Evolutionary conservation across 345 rosid species (phyloP), one percentile per base, ranked within the genome.

Genomic region (Psidium friedrichsthalianum): DNA sequence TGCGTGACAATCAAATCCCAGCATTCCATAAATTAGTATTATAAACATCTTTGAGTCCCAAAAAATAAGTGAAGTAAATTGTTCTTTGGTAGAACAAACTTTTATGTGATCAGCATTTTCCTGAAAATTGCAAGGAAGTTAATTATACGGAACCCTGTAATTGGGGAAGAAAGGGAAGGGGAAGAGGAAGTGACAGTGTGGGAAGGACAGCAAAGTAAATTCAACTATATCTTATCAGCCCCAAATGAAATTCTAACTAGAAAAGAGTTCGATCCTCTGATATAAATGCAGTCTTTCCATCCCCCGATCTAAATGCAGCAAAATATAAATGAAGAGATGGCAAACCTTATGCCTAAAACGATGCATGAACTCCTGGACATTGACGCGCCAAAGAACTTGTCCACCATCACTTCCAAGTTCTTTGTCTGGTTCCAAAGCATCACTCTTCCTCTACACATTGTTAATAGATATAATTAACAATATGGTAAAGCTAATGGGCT

Each of bases 261-360:
- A 44, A 69, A 64, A 69, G 78, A 69, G 25, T 69, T 69, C 13
- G 5, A 69, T 69, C 84, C 59, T 82, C 58, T 16, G 13, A 52
- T 82, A 32, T 36, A 8, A 53, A 29, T 16, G 24, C 42, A 55
- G 44, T n/a, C 22, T 36, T 82, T 82, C 58, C 42, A 27, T 55
- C 57, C 6, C 44, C 42, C 27, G 44, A 16, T 42, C 47, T 29
- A 83, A 29, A 85, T 85, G 27, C 24, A 56, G 25, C 55, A 64
- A 85, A 84, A 42, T 12, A 44, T 58, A 21, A 25, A 24, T 32
- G 40, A 83, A 49, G 82, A 82, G 29, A 52, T 85, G 90, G 87
- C 92, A 80, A 87, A 96, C 98, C 98, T 96, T 93, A 88, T 96
- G 96, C 91, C 98, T 92, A 87, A 94, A 94, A 42, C 85, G 88